These are phyloP conservation scores for Fremontodendron californicum DNA, from an alignment of 345 rosid genomes.

Conservation along the genomic window DNA sequence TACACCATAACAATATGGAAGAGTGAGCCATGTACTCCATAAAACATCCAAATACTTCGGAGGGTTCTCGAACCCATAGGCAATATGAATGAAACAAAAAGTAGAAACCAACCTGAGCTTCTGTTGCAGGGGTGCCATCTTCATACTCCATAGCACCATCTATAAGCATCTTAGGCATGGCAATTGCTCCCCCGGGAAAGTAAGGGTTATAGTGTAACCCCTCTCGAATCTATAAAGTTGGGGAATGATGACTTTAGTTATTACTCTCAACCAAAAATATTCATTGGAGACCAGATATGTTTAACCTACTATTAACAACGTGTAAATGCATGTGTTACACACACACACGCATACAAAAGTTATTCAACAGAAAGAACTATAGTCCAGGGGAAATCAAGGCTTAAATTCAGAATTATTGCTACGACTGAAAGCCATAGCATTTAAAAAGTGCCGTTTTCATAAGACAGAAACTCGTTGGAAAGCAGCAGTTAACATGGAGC, in stretches of 20 bases:
- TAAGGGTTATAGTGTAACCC: constrained; percentile 97
- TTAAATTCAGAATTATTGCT: background rate
- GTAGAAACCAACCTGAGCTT: constrained; percentile 72
- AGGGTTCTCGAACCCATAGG: background rate
- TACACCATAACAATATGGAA: constrained; percentile 24
- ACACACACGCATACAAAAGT: background rate
- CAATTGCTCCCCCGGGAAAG: constrained; percentile 99
- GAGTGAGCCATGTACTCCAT: constrained; percentile 5
- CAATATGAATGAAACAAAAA: background rate
- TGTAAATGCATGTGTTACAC: background rate
- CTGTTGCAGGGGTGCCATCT: constrained; percentile 96
- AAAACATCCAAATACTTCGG: background rate
- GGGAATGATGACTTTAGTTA: background rate
- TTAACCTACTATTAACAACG: background rate
- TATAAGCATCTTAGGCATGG: constrained; percentile 96
- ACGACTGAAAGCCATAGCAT: background rate
- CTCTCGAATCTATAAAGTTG: constrained; percentile 64
- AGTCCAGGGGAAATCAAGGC: background rate
- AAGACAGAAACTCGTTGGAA: background rate
- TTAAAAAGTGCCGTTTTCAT: background rate
- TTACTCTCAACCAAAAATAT: background rate
- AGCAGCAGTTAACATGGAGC: background rate
- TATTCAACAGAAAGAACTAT: background rate
- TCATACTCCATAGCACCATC: constrained; percentile 99
- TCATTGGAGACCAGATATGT: background rate